These are phyloP conservation scores for Daldinia vernicosa DNA, from an alignment of 495 filamentous ascomycete genomes.

Conservation along the genomic window DNA sequence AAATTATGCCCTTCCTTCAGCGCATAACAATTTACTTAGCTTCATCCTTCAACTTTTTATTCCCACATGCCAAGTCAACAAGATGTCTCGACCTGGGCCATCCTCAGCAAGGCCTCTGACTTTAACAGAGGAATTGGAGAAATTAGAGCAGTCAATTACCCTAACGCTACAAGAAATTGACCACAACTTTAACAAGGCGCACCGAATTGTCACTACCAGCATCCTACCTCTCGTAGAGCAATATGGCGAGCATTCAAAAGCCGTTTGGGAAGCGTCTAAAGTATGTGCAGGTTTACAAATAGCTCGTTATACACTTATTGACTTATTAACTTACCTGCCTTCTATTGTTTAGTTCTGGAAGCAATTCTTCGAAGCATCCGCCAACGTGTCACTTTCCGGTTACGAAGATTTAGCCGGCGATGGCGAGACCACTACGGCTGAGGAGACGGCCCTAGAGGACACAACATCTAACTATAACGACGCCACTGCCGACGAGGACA, in stretches of 20 bases:
- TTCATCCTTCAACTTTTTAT: conserved; percentile 11
- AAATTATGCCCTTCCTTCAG: conserved; percentile 34
- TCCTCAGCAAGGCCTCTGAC: conserved; percentile 72
- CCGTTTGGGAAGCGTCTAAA: conserved; percentile 97
- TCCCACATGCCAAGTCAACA: conserved; percentile 26
- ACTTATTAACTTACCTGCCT: conserved; percentile 4
- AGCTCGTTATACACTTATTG: background rate
- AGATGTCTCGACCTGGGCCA: conserved; percentile 56
- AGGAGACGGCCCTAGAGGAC: conserved; percentile 51
- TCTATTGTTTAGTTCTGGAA: conserved; percentile 87
- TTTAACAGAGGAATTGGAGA: conserved; percentile 94
- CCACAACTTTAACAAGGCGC: conserved; percentile 95
- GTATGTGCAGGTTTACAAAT: conserved; percentile 52
- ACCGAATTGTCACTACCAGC: conserved; percentile 93
- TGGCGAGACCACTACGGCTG: conserved; percentile 52
- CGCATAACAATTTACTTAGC: conserved; percentile 15
- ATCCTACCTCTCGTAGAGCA: conserved; percentile 96
- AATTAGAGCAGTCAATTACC: conserved; percentile 94
- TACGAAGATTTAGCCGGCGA: conserved; percentile 82
- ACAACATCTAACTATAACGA: conserved; percentile 55
- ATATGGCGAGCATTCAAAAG: conserved; percentile 90
- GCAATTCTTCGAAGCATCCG: conserved; percentile 98
- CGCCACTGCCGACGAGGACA: conserved; percentile 48
- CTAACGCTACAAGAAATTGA: conserved; percentile 98
- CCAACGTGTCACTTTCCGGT: conserved; percentile 95